Evolutionary conservation across 139 green algal genomes (phyloP).

Genomic region (Chlorella sp.): DNA sequence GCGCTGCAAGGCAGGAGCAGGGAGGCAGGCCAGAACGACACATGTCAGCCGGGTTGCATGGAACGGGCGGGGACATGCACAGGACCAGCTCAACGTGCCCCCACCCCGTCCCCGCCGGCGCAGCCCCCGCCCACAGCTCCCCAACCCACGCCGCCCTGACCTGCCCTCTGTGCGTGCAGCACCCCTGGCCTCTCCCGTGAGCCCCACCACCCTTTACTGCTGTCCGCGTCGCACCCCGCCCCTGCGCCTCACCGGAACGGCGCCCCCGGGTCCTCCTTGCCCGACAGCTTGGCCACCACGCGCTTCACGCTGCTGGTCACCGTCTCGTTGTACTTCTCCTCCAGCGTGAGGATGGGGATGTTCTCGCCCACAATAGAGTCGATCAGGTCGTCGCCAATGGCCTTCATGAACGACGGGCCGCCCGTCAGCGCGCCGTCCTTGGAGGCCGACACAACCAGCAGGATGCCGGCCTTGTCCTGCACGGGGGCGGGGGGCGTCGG

Average conservation of each 20-base stretch:
- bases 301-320: constrained; percentile 79
- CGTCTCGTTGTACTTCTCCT: constrained; percentile 75
- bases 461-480: constrained; percentile 88
- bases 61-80: background rate
- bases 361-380: constrained; percentile 90
- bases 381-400: constrained; percentile 94
- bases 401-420: constrained; percentile 81
- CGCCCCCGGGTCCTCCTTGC: constrained; percentile 65
- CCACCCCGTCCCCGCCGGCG: background rate
- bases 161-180: background rate
- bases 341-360: constrained; percentile 91
- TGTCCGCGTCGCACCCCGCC: background rate
- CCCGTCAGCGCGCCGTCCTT: constrained; percentile 97
- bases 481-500: background rate
- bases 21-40: background rate
- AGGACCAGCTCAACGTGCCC: background rate
- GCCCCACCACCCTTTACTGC: background rate
- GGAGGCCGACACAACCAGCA: constrained; percentile 92
- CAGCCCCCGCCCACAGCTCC: background rate
- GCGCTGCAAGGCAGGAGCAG: constrained; percentile 32
- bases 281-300: constrained; percentile 84
- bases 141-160: background rate
- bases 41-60: too few relatives aligned
- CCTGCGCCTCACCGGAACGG: constrained; percentile 28
- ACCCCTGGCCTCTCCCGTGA: background rate